These are phyloP conservation scores for Clathrus columnatus DNA, from an alignment of 768 basidiomycete genomes.

Conservation along the genomic window DNA sequence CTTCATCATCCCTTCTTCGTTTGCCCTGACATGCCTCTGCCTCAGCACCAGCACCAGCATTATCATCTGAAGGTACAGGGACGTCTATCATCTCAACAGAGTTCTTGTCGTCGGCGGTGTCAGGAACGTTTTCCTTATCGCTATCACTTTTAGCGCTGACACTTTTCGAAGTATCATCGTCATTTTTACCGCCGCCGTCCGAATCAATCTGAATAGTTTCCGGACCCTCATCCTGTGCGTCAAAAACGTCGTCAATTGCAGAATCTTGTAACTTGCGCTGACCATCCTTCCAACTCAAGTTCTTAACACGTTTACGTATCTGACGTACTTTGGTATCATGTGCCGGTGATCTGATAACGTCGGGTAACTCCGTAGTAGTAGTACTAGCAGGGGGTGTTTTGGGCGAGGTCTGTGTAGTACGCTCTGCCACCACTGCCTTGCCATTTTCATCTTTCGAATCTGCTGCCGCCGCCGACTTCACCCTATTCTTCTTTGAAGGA, in stretches of 20 bases:
- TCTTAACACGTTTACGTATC: slow-evolving; percentile 73
- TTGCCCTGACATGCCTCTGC: slow-evolving; percentile 25
- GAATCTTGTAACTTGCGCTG: slow-evolving; percentile 2
- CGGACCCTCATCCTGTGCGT: slow-evolving; percentile 48
- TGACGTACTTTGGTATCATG: slow-evolving; percentile 73
- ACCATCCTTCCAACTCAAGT: slow-evolving; percentile 57
- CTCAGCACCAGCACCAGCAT: not conserved
- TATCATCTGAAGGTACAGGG: not conserved
- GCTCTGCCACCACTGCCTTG: slow-evolving; percentile 17
- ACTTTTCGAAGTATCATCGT: slow-evolving; percentile 8
- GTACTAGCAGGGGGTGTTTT: slow-evolving; percentile 21
- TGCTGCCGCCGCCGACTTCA: slow-evolving; percentile 14
- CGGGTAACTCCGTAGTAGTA: slow-evolving; percentile 18
- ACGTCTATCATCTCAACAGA: slow-evolving; percentile 46
- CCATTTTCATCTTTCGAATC: slow-evolving; percentile 11
- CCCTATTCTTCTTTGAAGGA: slow-evolving; percentile 9
- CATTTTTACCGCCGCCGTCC: not conserved
- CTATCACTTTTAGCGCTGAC: slow-evolving; percentile 10
- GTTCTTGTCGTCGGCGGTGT: not conserved
- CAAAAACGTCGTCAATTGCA: slow-evolving; percentile 25
- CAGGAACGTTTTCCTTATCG: slow-evolving; percentile 5
- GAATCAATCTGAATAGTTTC: slow-evolving; percentile 29
- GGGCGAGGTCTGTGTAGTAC: slow-evolving; percentile 21
- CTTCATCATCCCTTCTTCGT: slow-evolving; percentile 52
- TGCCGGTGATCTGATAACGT: slow-evolving; percentile 51